Percentiles rank a stretch among this genome's conserved stretches.
Evolutionary conservation across 129 eudicot genomes (phyloP).

Genomic region (Pulicaria dysenterica): DNA sequence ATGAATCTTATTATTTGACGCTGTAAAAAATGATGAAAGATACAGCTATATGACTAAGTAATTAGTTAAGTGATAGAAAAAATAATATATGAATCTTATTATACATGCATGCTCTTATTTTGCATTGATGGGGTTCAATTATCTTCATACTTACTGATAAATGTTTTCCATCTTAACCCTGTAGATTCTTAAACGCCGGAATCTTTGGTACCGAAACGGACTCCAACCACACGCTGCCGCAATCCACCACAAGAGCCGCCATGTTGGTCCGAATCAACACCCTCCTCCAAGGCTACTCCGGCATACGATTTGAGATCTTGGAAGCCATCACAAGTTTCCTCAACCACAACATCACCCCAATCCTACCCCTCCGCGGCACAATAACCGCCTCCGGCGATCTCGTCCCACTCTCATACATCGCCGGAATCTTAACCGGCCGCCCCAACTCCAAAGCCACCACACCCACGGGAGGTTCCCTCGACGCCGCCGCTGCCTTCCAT

Average conservation of each 20-base stretch:
- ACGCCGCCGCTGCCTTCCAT: constrained; percentile 45
- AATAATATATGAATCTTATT: too few species aligned
- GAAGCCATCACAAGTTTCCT: constrained; percentile 58
- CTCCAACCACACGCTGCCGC: constrained; percentile 55
- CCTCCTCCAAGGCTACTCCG: constrained; percentile 74
- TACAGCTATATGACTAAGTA: too few species aligned
- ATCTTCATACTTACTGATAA: background rate
- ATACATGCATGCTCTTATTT: too few species aligned
- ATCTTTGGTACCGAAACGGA: constrained; percentile 57
- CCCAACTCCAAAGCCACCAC: constrained; percentile 66
- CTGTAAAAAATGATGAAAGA: too few species aligned
- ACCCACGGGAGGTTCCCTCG: constrained; percentile 48
- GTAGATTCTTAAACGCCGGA: constrained; percentile 73
- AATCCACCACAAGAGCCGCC: constrained; percentile 63
- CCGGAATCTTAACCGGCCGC: constrained; percentile 59
- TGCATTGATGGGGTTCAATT: background rate
- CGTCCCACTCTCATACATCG: constrained; percentile 75
- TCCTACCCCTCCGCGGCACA: constrained; percentile 68
- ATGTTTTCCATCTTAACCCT: background rate
- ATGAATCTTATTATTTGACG: too few species aligned
- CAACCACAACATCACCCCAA: constrained; percentile 67
- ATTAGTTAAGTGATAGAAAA: too few species aligned
- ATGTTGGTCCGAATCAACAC: constrained; percentile 77
- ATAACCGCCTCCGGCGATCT: constrained; percentile 72
- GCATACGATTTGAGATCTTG: constrained; percentile 68